These are phyloP conservation scores for Alternaria sp. DNA, from an alignment of 2,329 filamentous ascomycete genomes.

Conservation along the genomic window DNA sequence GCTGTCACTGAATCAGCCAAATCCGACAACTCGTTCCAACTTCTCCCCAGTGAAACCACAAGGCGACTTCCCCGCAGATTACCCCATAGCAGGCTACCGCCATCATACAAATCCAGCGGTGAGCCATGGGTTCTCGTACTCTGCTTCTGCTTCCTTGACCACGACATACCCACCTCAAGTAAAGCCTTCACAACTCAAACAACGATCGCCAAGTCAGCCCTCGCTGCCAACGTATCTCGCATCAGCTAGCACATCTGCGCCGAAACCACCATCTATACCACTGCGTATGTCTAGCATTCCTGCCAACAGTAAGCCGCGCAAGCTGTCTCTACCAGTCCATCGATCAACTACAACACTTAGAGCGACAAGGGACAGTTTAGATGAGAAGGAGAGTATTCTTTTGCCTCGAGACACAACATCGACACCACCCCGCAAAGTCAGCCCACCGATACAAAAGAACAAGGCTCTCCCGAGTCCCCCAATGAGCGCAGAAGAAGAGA, in stretches of 20 bases:
- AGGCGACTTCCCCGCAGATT: slow-evolving; percentile 26
- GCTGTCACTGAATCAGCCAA: slow-evolving; percentile 42
- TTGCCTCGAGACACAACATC: slow-evolving; percentile 13
- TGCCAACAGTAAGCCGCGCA: slow-evolving; percentile 42
- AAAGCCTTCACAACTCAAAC: slow-evolving; percentile 17
- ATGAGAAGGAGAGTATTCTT: slow-evolving; percentile 30
- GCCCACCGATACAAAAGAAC: slow-evolving; percentile 41
- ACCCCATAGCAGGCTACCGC: slow-evolving; percentile 25
- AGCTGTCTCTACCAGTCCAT: slow-evolving; percentile 42
- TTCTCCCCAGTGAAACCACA: slow-evolving; percentile 33
- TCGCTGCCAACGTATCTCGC: slow-evolving; percentile 31
- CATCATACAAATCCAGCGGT: slow-evolving; percentile 9
- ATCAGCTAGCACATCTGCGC: slow-evolving; percentile 16
- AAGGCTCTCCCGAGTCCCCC: slow-evolving; percentile 46
- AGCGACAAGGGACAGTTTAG: slow-evolving; percentile 8
- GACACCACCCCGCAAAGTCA: slow-evolving; percentile 24
- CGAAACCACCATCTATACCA: slow-evolving; percentile 43
- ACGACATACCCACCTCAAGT: slow-evolving; percentile 13
- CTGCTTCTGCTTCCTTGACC: slow-evolving; percentile 35
- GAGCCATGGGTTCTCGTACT: slow-evolving; percentile 25
- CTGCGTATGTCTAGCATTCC: slow-evolving; percentile 49
- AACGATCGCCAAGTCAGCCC: slow-evolving; percentile 34
- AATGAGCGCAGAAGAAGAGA: slow-evolving; percentile 26
- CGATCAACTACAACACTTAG: slow-evolving; percentile 26
- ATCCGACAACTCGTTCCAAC: slow-evolving; percentile 45